Base-by-base conservation (phyloP, 2,329 filamentous ascomycete species). In the Trichoderma semiorbis region DNA sequence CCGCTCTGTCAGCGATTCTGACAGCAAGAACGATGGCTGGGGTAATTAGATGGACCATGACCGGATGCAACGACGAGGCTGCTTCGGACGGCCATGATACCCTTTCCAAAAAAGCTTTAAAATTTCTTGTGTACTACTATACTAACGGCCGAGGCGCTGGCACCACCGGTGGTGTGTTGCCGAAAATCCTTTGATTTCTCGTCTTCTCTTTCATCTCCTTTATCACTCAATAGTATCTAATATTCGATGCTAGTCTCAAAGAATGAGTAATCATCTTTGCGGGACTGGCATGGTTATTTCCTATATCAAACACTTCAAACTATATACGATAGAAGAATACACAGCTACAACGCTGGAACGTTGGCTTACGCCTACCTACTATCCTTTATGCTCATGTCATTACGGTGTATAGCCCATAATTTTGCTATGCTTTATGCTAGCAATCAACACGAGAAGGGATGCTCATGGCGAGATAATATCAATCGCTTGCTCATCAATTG, bases 11-110 rank as follows among this genome's bases (percentile, higher is more conserved):
- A 66, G 63, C 47, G 63, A 66, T 26, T 11, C 28, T 2, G 63
- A 55, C 5, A n/a, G 63, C 63, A 66, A 55, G 47, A n/a, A 66
- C 1, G 47, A 11, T 55, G n/a, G 1, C 3, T 66, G 63, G 63
- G 63, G 28, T 26, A 53, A 26, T 11, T 66, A 66, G 43, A 36
- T 55, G 63, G 28, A 55, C 63, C 6, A 66, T 28, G 63, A 55
- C 43, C 28, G 28, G 28, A 55, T 34, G 63, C 63, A 6, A 66
- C 21, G 24, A 36, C 26, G 47, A 55, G 43, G 63, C 63, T 66
- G 63, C 63, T 66, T 34, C 47, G 47, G 30, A 36, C 63, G 47
- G 63, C 63, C 21, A 66, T 55, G 63, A 32, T 55, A 64, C 62
- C 62, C 21, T 53, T 50, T 16, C 24, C 16, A 7, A 36, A 28